Evolutionary conservation across 73 alveolate genomes (phyloP).

Genomic region (Paramecium tetraurelia): DNA sequence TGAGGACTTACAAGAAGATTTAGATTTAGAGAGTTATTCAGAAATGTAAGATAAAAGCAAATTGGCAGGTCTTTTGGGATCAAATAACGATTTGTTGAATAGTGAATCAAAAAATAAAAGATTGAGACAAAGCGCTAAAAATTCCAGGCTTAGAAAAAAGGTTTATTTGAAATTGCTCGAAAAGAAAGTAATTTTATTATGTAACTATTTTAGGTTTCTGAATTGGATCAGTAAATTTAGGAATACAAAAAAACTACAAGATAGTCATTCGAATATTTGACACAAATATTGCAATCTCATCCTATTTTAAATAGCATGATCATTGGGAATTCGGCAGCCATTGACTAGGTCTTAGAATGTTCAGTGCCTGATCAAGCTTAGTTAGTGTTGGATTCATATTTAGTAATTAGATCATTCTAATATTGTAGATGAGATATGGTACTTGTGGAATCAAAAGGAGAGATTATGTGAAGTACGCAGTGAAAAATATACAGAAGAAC

Average conservation of each 20-base stretch:
- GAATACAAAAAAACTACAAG: slow-evolving; percentile 12
- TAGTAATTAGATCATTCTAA: neutral
- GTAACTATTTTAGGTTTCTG: slow-evolving; percentile 27
- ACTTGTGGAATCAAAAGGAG: slow-evolving; percentile 28
- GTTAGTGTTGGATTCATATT: neutral
- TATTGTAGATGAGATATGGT: slow-evolving; percentile 23
- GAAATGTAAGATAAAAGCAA: neutral
- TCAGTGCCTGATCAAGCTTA: neutral
- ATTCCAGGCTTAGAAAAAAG: slow-evolving; percentile 64
- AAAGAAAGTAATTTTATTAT: slow-evolving; percentile 2
- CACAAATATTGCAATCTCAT: neutral
- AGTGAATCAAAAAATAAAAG: neutral
- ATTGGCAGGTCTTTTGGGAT: slow-evolving; percentile 13
- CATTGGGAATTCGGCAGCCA: slow-evolving; percentile 12
- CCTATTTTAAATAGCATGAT: slow-evolving; percentile 25
- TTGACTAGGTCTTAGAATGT: neutral
- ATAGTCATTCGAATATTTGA: slow-evolving; percentile 16
- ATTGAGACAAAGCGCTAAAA: slow-evolving; percentile 54
- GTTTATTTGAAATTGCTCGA: slow-evolving; percentile 55
- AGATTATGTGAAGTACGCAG: slow-evolving; percentile 27
- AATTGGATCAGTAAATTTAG: slow-evolving; percentile 32
- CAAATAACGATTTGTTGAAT: neutral
- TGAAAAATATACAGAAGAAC: slow-evolving; percentile 10
- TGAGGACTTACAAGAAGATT: slow-evolving; percentile 17
- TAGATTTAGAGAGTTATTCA: neutral